Base-by-base conservation (phyloP, 805 yeast genomes). In the Suhomyces faveliae region DNA sequence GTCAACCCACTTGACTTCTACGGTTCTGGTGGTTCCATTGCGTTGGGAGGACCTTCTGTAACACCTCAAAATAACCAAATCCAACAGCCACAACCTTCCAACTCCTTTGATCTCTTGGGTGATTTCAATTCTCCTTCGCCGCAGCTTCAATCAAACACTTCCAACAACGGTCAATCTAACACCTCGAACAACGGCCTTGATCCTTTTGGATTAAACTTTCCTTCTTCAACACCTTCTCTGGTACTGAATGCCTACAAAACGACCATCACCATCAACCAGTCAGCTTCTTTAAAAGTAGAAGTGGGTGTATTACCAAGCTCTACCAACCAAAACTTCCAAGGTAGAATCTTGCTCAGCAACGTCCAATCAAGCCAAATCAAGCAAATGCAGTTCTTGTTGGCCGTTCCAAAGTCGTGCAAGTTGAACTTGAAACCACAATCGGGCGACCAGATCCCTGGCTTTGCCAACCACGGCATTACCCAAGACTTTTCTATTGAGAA, bases 361-460 rank as follows among this genome's bases (percentile, higher is more conserved):
- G 51, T 70, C 7, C 68, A 73, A 41, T 57, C 73, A 39, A 54
- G 70, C 6, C 63, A 78, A 12, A 63, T 86, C 27, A 64, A 77
- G 6, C 73, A 76, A 49, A 63, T 87, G 39, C 78, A 80, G 50
- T 80, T 85, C 54, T 72, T 81, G 59, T 64, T 86, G 33, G 94
- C 96, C 0, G 89, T 83, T 25, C 89, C 95, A 46, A 84, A 82
- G 57, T 59, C 77, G 6, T 77, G 84, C 59, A 71, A 71, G 43
- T 71, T 87, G 52, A 75, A 71, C 45, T 74, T 87, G 60, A 72
- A 76, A 48, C 83, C 90, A 1, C 90, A 85, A 62, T 74, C 85
- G 7, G 75, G 79, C 45, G 80, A 78, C 47, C 58, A 63, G 24
- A 58, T 87, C n/a, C 71, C 73, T 48, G 76, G 80, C 2, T 73